phyloP scores from a whole-genome alignment of 257 asterid species.

The Solanum peruvianum region DNA sequence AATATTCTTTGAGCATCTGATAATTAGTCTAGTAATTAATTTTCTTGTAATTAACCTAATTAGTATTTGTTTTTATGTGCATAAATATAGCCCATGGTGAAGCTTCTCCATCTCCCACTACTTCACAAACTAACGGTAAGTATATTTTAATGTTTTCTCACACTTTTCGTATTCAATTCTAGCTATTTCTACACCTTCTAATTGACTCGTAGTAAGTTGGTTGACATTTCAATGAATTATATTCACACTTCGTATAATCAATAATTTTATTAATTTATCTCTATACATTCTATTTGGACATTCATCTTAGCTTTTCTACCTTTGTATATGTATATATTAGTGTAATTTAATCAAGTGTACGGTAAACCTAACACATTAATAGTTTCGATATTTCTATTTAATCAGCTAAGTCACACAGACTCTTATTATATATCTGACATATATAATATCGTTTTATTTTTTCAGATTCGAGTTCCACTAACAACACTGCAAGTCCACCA shows the following conservation, averaged over 20 bases:
- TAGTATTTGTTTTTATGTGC: not conserved
- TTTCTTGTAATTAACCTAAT: not conserved
- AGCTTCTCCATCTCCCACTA: not conserved
- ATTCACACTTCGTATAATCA: not conserved
- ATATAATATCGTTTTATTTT: not conserved
- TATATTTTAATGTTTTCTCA: not conserved
- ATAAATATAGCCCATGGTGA: not conserved
- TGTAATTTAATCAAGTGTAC: not conserved
- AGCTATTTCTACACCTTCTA: too few relatives aligned
- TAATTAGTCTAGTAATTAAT: not conserved
- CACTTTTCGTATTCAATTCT: too few relatives aligned
- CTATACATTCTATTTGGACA: not conserved
- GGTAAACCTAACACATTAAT: not conserved
- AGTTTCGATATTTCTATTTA: not conserved
- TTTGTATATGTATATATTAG: not conserved
- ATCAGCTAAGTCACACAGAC: not conserved
- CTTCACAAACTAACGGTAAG: not conserved
- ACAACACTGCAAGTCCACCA: not conserved
- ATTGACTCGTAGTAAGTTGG: too few relatives aligned
- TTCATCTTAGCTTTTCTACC: not conserved
- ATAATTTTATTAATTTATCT: not conserved
- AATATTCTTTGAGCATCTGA: not conserved
- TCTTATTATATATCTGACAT: not conserved
- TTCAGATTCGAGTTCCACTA: not conserved
- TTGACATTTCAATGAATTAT: not conserved